Percentiles rank a stretch among this genome's conserved stretches.
Evolutionary conservation across 2,329 filamentous ascomycete genomes (phyloP).

Genomic region (Fonsecaea monophora): DNA sequence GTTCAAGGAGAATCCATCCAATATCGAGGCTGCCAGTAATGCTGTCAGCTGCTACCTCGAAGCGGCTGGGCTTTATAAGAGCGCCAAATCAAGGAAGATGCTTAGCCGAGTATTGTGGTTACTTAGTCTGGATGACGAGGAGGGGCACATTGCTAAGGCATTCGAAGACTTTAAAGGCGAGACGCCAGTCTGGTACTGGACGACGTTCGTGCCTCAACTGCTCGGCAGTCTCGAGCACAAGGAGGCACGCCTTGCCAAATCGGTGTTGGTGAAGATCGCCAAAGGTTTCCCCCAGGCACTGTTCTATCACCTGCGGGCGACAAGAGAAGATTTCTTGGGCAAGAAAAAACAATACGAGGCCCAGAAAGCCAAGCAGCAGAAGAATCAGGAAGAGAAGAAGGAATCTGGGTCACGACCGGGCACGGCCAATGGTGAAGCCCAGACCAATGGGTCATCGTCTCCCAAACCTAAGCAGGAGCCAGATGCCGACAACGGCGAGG

Average conservation of each 20-base stretch:
- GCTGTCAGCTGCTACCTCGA: constrained; percentile 96
- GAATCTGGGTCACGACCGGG: constrained; percentile 46
- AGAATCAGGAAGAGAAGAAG: constrained; percentile 31
- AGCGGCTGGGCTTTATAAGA: constrained; percentile 95
- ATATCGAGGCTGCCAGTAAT: constrained; percentile 84
- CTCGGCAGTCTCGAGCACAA: constrained; percentile 89
- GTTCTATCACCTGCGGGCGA: constrained; percentile 94
- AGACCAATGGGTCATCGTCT: constrained; percentile 42
- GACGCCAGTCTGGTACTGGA: constrained; percentile 99
- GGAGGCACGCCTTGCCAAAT: constrained; percentile 84
- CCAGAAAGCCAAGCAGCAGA: constrained; percentile 33
- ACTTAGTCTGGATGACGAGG: constrained; percentile 87
- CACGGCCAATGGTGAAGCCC: constrained; percentile 54
- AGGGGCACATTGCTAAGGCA: constrained; percentile 79
- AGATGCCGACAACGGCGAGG: constrained; percentile 57
- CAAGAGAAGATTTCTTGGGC: constrained; percentile 87
- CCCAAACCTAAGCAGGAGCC: constrained; percentile 61
- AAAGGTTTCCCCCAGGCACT: constrained; percentile 94
- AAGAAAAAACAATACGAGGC: constrained; percentile 72
- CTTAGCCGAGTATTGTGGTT: constrained; percentile 94
- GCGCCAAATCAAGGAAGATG: constrained; percentile 91
- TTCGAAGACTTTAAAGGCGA: constrained; percentile 98
- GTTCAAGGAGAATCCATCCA: constrained; percentile 87
- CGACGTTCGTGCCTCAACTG: constrained; percentile 96
- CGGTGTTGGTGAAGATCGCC: constrained; percentile 88